Base-by-base conservation (phyloP, 148 eudicot species). In the Beta vulgaris region DNA sequence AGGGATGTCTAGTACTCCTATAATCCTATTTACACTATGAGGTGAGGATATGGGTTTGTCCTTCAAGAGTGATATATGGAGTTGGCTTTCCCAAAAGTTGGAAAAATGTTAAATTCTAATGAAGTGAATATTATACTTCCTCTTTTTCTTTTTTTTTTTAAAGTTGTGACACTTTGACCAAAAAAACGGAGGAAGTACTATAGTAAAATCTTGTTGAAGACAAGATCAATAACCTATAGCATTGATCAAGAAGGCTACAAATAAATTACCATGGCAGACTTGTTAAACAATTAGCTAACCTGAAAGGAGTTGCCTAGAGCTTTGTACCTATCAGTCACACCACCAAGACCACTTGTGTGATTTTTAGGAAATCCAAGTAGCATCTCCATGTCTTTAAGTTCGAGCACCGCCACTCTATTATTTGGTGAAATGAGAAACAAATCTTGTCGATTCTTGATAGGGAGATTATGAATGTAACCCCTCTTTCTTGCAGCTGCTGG, bases 401-500 rank as follows among this genome's bases (percentile, higher is more conserved):
- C 82, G 1, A 74, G 71, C 2, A 65, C 70, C 5, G 76, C 83
- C 19, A 71, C 79, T 65, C 49, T 75, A 28, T 64, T 15, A 72
- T 53, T 32, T 0, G 83, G 83, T 42, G 79, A 79, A 53, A 80
- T 70, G 0, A 76, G 79, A 43, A 75, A 76, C 4, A 80, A 40
- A 40, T 59, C 79, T 0, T 39, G 29, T 23, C 83, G 67, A 35
- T 55, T 42, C 23, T 80, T 39, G 26, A 75, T 39, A 0, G 83
- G 79, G 29, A 80, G 79, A 60, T 80, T 80, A 28, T 75, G 83
- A 25, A 80, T 75, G 9, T 80, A 80, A 1, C 83, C 83, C 15
- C 83, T 13, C 62, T 80, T 80, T 26, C 79, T 62, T 2, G 83
- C 83, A 39, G 83, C 79, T 0, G 83, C 76, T 28, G 79, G 75